A percentile compares a stretch with the other conserved stretches of the same genome.
These are phyloP conservation scores for Cryptococcus jaspeensis DNA, from an alignment of 1,284 basidiomycete genomes.

Conservation along the genomic window DNA sequence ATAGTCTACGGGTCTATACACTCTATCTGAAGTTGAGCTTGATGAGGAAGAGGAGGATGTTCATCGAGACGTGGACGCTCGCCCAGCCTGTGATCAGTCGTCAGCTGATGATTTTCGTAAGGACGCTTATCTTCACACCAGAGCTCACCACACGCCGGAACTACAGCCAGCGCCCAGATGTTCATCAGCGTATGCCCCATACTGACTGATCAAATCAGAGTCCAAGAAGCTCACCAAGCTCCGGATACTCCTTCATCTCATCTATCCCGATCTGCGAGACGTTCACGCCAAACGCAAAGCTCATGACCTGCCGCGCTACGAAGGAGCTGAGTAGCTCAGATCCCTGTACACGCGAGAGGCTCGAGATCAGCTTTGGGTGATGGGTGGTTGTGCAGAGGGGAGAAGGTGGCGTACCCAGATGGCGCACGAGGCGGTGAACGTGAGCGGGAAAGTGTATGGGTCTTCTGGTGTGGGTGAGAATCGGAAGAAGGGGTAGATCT, in stretches of 20 bases:
- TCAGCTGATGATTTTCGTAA: not conserved
- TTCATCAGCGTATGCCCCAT: constrained; percentile 1
- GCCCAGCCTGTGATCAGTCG: constrained; percentile 52
- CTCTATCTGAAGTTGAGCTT: constrained; percentile 47
- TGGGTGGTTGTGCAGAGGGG: not conserved
- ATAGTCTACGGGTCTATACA: not conserved
- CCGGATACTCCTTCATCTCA: constrained; percentile 57
- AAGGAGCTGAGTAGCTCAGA: constrained; percentile 56
- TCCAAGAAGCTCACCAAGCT: constrained; percentile 42
- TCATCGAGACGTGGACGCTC: constrained; percentile 57
- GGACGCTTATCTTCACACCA: too few relatives aligned
- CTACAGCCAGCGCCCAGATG: constrained; percentile 8
- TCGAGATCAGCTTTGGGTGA: not conserved
- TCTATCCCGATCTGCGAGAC: constrained; percentile 57
- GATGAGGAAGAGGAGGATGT: constrained; percentile 57
- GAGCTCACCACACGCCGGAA: constrained; percentile 41
- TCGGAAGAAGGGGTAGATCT: constrained; percentile 60
- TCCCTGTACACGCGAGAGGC: constrained; percentile 20
- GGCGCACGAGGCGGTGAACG: constrained; percentile 56
- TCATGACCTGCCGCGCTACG: constrained; percentile 54
- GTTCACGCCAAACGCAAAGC: constrained; percentile 52
- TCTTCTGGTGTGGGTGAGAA: constrained; percentile 55
- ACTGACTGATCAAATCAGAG: too few relatives aligned
- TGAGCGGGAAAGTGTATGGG: constrained; percentile 60
- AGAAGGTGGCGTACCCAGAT: constrained; percentile 53